A percentile compares a stretch with the other conserved stretches of the same genome.
Conservation (phyloP, 805 yeast species). For the Starmerella tilneyi region DNA sequence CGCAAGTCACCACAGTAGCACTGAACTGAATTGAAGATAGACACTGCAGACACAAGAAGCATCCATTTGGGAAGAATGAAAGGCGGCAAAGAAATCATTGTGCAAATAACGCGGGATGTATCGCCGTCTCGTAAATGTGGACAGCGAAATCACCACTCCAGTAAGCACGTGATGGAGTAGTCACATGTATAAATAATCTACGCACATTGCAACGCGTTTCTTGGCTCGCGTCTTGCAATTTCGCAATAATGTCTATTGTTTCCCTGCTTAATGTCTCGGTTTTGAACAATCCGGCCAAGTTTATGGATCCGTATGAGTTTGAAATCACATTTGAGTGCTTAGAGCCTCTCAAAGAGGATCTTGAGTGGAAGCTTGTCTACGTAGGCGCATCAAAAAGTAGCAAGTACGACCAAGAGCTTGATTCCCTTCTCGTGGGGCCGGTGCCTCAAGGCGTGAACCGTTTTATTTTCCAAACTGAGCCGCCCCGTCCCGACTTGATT, state of each 20-base stretch:
- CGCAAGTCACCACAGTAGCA: conserved; percentile 65
- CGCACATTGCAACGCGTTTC: conserved; percentile 3
- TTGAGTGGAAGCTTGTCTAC: conserved; percentile 95
- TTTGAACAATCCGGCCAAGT: conserved; percentile 87
- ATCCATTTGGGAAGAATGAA: conserved; percentile 71
- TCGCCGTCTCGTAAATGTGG: too few species aligned
- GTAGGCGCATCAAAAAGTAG: conserved; percentile 91
- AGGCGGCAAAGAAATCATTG: conserved; percentile 14
- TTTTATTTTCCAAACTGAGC: conserved; percentile 86
- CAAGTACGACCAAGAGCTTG: conserved; percentile 95
- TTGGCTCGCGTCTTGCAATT: conserved; percentile 1
- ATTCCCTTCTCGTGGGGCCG: conserved; percentile 94
- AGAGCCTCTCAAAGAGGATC: conserved; percentile 81
- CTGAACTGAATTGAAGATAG: conserved; percentile 81
- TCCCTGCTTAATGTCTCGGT: conserved; percentile 86
- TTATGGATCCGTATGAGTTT: conserved; percentile 86
- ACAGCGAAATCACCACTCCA: too few species aligned
- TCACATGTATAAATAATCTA: too few species aligned
- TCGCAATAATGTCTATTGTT: conserved; percentile 70
- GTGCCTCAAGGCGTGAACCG: conserved; percentile 96
- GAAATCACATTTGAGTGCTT: conserved; percentile 96
- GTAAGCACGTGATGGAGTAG: too few species aligned
- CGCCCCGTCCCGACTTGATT: conserved; percentile 90
- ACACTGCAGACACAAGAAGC: conserved; percentile 74
- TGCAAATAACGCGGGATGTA: too few species aligned